Percentiles rank a stretch among this genome's conserved stretches.
These are phyloP conservation scores for Vanderwaltozyma verrucispora DNA, from an alignment of 805 yeast species.

Conservation along the genomic window DNA sequence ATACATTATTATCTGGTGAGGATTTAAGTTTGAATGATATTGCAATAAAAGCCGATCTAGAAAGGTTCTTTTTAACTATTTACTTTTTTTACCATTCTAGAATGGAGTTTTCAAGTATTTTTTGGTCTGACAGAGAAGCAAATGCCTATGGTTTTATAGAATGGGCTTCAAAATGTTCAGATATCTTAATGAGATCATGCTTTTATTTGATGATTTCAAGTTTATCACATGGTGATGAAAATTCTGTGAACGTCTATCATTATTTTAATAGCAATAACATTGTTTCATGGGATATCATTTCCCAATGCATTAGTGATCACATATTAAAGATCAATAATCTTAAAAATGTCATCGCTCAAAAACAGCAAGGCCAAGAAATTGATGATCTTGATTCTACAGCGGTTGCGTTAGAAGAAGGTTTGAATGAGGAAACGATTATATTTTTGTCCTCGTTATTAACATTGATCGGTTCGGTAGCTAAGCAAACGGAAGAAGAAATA, in stretches of 20 bases:
- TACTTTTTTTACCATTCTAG: constrained; percentile 59
- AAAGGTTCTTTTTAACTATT: constrained; percentile 70
- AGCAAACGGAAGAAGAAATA: constrained; percentile 19
- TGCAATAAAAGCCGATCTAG: constrained; percentile 72
- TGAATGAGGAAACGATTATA: constrained; percentile 72
- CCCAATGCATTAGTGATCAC: constrained; percentile 45
- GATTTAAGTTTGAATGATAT: constrained; percentile 50
- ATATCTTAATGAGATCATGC: constrained; percentile 72
- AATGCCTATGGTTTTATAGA: constrained; percentile 69
- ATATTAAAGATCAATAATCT: constrained; percentile 33
- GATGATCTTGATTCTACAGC: constrained; percentile 20
- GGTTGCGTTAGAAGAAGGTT: constrained; percentile 39
- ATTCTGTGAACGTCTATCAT: constrained; percentile 42
- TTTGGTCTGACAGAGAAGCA: constrained; percentile 62
- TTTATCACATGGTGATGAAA: constrained; percentile 49
- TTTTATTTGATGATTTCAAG: constrained; percentile 73
- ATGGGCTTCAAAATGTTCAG: constrained; percentile 82
- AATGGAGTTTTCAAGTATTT: constrained; percentile 43
- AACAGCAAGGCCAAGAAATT: constrained; percentile 19
- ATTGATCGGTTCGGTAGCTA: constrained; percentile 45
- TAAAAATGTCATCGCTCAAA: constrained; percentile 19
- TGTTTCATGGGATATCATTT: constrained; percentile 47
- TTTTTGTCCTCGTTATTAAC: constrained; percentile 66
- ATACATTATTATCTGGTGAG: constrained; percentile 49
- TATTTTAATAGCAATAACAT: constrained; percentile 32